Base-by-base conservation (phyloP, 805 yeast genomes). In the Metschnikowia continentalis region DNA sequence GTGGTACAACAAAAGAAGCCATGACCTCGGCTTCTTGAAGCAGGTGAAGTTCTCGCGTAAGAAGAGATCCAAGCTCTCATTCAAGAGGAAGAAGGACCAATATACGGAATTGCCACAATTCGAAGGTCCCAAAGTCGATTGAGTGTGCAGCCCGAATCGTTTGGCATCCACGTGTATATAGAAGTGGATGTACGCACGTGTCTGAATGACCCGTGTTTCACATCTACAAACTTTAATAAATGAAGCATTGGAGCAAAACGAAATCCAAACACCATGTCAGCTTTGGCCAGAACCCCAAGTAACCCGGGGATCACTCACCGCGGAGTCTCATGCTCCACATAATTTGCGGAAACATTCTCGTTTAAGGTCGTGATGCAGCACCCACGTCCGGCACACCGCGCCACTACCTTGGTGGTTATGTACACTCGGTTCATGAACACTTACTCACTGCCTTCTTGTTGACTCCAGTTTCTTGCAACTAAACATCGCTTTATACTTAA, bases 1-100 rank as follows among this genome's bases (percentile, higher is more conserved):
- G 11, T 73, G 71, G 59, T 50, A 79, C 47, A 87, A 84, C 60
- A 77, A 72, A 51, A 56, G 56, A 23, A 47, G 53, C 40, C 70
- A 74, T 33, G 83, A 82, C 59, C 67, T 74, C 53, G 65, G 74
- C 35, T 63, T 65, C 48, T 61, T 74, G 54, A 68, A 61, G 57
- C 72, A 65, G 54, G 67, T 61, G 47, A 66, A 61, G 52, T 65
- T 65, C 44, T 55, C 61, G 22, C 56, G 61, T 49, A 53, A 48
- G 56, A 57, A 44, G 40, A 46, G 50, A 38, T n/a, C 55, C 13
- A 49, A 49, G 35, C 55, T 71, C 22, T 67, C 66, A 1, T 67
- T 69, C 48, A 62, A 56, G 35, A 50, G 53, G 11, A 63, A 55
- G 54, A 60, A 61, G 47, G 46, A 52, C 32, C 52, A 51, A 37